phyloP scores from a whole-genome alignment of 2,329 filamentous ascomycete species.

The Aureobasidium sp. region DNA sequence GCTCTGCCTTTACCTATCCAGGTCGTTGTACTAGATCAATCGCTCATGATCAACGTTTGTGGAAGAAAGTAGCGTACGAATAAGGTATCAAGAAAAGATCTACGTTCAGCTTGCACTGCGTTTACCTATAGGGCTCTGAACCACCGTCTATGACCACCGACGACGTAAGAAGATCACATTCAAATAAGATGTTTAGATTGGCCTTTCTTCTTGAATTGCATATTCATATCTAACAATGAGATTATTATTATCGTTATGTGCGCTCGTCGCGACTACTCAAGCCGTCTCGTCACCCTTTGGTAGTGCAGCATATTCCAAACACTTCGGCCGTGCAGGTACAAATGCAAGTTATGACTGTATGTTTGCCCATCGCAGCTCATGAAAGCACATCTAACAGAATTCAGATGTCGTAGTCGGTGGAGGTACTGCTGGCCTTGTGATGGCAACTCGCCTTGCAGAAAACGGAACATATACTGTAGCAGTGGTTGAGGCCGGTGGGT shows the following conservation, averaged over 20 bases:
- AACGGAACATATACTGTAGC: background rate
- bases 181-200: background rate
- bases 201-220: background rate
- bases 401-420: background rate
- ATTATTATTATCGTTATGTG: background rate
- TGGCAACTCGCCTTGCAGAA: background rate
- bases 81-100: too few species aligned
- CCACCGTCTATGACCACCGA: too few species aligned
- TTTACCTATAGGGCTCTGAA: too few species aligned
- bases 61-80: too few species aligned
- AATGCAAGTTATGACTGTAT: conserved; percentile 1
- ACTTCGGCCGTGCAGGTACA: background rate
- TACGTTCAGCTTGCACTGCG: too few species aligned
- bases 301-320: background rate
- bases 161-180: background rate
- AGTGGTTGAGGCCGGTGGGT: background rate
- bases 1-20: too few species aligned
- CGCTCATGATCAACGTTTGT: too few species aligned
- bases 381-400: background rate
- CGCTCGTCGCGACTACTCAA: background rate
- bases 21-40: too few species aligned
- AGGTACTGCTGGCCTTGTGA: background rate
- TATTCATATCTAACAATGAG: background rate
- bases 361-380: background rate
- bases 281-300: background rate